A percentile compares a stretch with the other conserved stretches of the same genome.
Evolutionary conservation across 1,284 basidiomycete species (phyloP).

Genomic region (Melampsora occidentalis): DNA sequence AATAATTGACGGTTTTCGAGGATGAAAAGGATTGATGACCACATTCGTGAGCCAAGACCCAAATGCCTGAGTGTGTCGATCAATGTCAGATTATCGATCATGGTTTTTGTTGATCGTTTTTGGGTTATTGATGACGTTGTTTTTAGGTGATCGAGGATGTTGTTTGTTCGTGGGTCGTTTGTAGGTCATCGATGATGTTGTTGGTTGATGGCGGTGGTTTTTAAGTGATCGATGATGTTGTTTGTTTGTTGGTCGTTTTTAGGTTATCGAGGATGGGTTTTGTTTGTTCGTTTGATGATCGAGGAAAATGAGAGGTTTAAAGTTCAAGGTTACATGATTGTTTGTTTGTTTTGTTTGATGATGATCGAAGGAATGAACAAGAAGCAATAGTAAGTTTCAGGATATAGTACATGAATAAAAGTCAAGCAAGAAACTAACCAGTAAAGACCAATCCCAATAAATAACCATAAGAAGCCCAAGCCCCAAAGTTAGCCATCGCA

Average conservation of each 20-base stretch:
- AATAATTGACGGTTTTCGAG: conserved; percentile 88
- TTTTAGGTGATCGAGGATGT: too few species aligned
- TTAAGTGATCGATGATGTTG: too few species aligned
- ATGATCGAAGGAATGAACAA: not conserved
- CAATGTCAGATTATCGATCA: too few species aligned
- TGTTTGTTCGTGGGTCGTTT: not conserved
- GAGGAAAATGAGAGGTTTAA: too few species aligned
- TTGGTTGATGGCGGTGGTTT: too few species aligned
- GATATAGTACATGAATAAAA: not conserved
- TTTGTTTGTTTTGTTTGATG: not conserved
- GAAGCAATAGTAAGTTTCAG: not conserved
- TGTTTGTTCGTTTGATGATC: not conserved
- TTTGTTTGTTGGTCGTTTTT: not conserved
- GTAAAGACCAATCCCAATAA: conserved; percentile 39
- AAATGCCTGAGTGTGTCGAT: conserved; percentile 26
- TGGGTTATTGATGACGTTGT: too few species aligned
- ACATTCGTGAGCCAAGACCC: conserved; percentile 51
- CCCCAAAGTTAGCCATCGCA: conserved; percentile 33
- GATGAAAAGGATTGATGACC: conserved; percentile 98
- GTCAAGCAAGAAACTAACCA: conserved; percentile 6
- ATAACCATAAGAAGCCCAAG: conserved; percentile 64
- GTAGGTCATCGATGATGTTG: too few species aligned
- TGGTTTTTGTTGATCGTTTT: too few species aligned
- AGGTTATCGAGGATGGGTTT: too few species aligned
- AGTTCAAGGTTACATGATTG: not conserved